These are phyloP conservation scores for Reticulascus tulasneorum DNA, from an alignment of 2,329 filamentous ascomycete species.

Conservation along the genomic window DNA sequence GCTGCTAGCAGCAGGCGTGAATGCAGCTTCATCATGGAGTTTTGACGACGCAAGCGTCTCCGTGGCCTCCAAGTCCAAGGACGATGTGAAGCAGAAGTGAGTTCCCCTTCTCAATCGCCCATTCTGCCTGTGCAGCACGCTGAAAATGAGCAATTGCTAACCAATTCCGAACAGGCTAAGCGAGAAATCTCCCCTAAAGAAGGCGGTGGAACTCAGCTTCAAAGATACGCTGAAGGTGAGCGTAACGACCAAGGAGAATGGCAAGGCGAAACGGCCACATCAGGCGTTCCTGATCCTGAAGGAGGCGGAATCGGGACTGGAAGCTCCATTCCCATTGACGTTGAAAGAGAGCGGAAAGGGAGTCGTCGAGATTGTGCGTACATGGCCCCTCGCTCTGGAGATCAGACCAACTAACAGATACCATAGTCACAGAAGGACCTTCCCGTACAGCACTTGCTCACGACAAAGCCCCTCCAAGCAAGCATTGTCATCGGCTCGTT, in stretches of 20 bases:
- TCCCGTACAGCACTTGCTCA: constrained; percentile 72
- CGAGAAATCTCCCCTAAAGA: constrained; percentile 55
- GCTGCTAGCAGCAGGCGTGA: constrained; percentile 46
- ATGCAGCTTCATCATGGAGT: constrained; percentile 60
- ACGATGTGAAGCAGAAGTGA: constrained; percentile 63
- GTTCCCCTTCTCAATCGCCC: constrained; percentile 23
- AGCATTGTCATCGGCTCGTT: constrained; percentile 84
- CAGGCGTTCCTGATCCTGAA: constrained; percentile 86
- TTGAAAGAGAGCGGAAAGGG: constrained; percentile 88
- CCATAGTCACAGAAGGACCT: constrained; percentile 81
- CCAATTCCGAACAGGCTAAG: constrained; percentile 46
- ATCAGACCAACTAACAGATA: constrained; percentile 21
- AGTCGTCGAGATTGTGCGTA: constrained; percentile 74
- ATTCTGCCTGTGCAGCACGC: constrained; percentile 12
- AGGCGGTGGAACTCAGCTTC: constrained; percentile 60
- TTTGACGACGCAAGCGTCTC: constrained; percentile 70
- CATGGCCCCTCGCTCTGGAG: neutral
- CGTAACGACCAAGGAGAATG: constrained; percentile 76
- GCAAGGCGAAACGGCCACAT: constrained; percentile 78
- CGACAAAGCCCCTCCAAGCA: constrained; percentile 67
- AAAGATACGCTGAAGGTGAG: constrained; percentile 76
- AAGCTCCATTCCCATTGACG: constrained; percentile 79
- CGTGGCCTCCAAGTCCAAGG: constrained; percentile 62
- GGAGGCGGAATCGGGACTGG: constrained; percentile 68
- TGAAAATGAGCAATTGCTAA: constrained; percentile 5